phyloP scores from a whole-genome alignment of 306 rosid species.

The Gleditsia sinensis region DNA sequence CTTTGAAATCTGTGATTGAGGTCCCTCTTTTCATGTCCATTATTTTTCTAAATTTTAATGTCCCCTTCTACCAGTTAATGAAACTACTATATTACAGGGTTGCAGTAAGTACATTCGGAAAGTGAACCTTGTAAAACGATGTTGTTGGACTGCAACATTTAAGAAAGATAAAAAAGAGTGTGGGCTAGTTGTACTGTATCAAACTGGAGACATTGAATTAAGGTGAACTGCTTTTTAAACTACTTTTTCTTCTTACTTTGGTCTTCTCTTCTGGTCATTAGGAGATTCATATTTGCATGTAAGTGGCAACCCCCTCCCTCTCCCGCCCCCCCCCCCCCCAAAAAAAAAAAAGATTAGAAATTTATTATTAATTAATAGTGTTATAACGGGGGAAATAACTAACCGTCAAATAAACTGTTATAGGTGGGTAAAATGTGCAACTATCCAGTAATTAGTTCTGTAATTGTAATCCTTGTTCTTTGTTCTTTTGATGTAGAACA shows the following conservation, averaged over 20 bases:
- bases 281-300: background rate
- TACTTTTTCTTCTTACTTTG: constrained; percentile 23
- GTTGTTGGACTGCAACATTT: constrained; percentile 75
- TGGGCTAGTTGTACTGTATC: constrained; percentile 65
- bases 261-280: background rate
- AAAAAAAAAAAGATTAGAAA: background rate
- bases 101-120: constrained; percentile 50
- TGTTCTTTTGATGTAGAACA: background rate
- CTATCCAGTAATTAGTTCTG: background rate
- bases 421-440: background rate
- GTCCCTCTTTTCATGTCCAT: constrained; percentile 45
- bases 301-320: background rate
- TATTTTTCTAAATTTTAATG: constrained; percentile 28
- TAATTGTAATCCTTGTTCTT: background rate
- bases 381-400: too few relatives aligned
- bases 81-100: constrained; percentile 54
- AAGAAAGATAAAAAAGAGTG: constrained; percentile 65
- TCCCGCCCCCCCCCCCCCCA: background rate
- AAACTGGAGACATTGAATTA: constrained; percentile 75
- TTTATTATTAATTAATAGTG: background rate
- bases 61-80: constrained; percentile 36
- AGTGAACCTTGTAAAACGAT: constrained; percentile 62
- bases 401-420: constrained; percentile 22
- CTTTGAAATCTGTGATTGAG: constrained; percentile 62
- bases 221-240: constrained; percentile 56